These are phyloP conservation scores for Brassica carinata DNA, from an alignment of 345 rosid species.

Conservation along the genomic window DNA sequence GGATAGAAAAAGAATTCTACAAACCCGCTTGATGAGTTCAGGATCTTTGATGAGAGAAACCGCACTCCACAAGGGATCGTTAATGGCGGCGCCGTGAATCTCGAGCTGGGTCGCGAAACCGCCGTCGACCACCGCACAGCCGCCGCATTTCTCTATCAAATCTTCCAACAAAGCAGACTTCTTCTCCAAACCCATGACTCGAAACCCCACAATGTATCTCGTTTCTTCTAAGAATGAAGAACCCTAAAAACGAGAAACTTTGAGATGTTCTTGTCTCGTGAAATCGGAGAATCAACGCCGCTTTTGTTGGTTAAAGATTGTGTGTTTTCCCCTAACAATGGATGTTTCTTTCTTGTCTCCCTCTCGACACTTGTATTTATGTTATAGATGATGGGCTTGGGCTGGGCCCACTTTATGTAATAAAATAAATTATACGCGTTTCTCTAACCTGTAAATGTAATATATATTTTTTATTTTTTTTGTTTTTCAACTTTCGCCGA, in stretches of 20 bases:
- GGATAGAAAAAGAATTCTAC: neutral
- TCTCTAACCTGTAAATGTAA: constrained; percentile 28
- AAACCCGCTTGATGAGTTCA: constrained; percentile 67
- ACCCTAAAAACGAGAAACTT: neutral
- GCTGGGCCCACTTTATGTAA: constrained; percentile 29
- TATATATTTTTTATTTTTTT: neutral
- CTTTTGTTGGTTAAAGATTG: neutral
- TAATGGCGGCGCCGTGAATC: constrained; percentile 76
- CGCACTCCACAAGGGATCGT: constrained; percentile 95
- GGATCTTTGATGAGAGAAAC: constrained; percentile 77
- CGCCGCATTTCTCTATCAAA: constrained; percentile 69
- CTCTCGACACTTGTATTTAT: constrained; percentile 25
- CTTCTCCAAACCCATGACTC: constrained; percentile 50
- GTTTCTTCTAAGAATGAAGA: neutral
- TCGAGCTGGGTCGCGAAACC: constrained; percentile 97
- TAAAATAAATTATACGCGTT: constrained; percentile 24
- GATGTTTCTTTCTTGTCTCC: constrained; percentile 32
- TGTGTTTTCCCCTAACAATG: constrained; percentile 1
- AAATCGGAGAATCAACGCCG: constrained; percentile 34
- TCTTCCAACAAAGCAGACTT: constrained; percentile 57
- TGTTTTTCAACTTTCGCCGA: constrained; percentile 33
- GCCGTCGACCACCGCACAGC: constrained; percentile 91
- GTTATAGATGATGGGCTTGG: constrained; percentile 35
- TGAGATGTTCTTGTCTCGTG: constrained; percentile 1
- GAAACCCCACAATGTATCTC: neutral